phyloP scores from a whole-genome alignment of 352 stramenopile species.

The Pythium graminicola region DNA sequence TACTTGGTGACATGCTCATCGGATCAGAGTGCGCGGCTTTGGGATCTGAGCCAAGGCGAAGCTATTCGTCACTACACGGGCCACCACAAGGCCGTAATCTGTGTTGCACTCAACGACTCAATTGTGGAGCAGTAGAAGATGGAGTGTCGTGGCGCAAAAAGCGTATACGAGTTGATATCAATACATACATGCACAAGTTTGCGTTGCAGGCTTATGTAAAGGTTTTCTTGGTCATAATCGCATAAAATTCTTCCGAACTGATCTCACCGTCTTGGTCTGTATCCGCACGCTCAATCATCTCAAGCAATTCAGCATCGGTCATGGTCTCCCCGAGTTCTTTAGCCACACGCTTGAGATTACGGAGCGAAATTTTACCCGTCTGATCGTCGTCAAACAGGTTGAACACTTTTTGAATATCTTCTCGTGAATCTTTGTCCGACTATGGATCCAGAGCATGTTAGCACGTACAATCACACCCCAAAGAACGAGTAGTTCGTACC shows the following conservation, averaged over 20 bases:
- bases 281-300: slow-evolving; percentile 98
- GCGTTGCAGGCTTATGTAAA: slow-evolving; percentile 48
- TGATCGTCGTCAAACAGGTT: slow-evolving; percentile 98
- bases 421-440: slow-evolving; percentile 92
- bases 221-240: slow-evolving; percentile 98
- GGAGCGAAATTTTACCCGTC: slow-evolving; percentile 95
- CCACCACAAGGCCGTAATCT: slow-evolving; percentile 88
- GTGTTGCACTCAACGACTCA: slow-evolving; percentile 82
- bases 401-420: slow-evolving; percentile 97
- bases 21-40: slow-evolving; percentile 95
- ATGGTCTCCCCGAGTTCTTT: slow-evolving; percentile 99
- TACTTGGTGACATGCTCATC: slow-evolving; percentile 97
- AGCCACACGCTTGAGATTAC: slow-evolving; percentile 96
- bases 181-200: slow-evolving; percentile 19
- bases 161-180: too few species aligned
- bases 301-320: slow-evolving; percentile 97
- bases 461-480: background rate
- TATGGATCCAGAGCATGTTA: too few species aligned
- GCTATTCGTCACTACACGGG: slow-evolving; percentile 86
- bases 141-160: too few species aligned
- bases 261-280: slow-evolving; percentile 95
- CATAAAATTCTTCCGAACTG: slow-evolving; percentile 96
- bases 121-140: slow-evolving; percentile 29
- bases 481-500: slow-evolving; percentile 24
- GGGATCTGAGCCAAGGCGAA: slow-evolving; percentile 91